Evolutionary conservation across 1,139 yeast species (phyloP), one percentile per base, ranked within the genome.

Genomic region (Yamadazyma dushanensis): DNA sequence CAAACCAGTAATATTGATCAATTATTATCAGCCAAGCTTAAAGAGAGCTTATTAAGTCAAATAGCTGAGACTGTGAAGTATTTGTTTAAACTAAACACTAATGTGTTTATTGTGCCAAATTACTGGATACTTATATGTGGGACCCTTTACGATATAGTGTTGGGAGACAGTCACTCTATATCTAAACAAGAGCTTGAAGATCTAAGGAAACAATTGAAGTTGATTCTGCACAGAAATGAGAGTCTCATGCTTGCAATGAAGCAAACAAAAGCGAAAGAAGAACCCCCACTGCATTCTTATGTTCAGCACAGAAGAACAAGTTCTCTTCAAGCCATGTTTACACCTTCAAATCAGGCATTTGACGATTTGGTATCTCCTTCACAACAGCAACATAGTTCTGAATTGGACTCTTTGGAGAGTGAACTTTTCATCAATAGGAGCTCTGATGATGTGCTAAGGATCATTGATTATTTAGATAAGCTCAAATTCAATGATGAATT

Each of bases 51-150:
- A 2, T 42, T 63, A 5, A 36, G 36, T 1, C 52, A 55, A 32
- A 58, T 70, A 5, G 46, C 65, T 1, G 56, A 57, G n/a, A 54
- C 57, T 9, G 64, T 80, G 2, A 56, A 61, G 11, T 69, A 66
- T 42, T 59, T 83, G 15, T 87, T 84, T 63, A 70, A 70, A 48
- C 59, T 63, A 49, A 72, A 82, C 69, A 49, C 80, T 54, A 89
- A 85, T 49, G 73, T 82, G 4, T 88, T 89, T 49, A 79, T 89
- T n/a, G 70, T 86, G 26, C 95, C 96, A 0, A 73, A 71, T 35
- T 72, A 68, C 39, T 89, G 97, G 97, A 66, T 72, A 10, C 53
- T 73, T 5, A 61, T 85, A 33, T 80, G 80, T 31, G 69, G 75
- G 1, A 47, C 61, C 0, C 49, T 71, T 16, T 54, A 50, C 35